Evolutionary conservation across 495 filamentous ascomycete genomes (phyloP).

Genomic region (Thozetella sp.): DNA sequence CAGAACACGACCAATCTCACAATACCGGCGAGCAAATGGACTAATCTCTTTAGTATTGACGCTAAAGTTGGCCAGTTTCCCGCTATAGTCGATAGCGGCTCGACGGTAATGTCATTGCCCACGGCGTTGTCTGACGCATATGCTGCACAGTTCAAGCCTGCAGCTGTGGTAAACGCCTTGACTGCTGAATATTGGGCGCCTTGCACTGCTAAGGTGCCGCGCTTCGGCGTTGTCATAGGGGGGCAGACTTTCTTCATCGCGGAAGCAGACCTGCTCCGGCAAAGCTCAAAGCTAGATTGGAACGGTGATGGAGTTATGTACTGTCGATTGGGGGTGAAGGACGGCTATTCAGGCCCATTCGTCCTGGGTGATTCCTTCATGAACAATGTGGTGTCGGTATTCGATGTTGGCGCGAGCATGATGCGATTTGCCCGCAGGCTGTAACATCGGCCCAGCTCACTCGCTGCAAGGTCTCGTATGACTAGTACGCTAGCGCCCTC

Average conservation of each 20-base stretch:
- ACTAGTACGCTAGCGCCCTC: too few relatives aligned
- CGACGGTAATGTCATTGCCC: not conserved
- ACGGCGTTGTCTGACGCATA: not conserved
- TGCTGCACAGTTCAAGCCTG: not conserved
- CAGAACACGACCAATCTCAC: not conserved
- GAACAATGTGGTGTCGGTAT: constrained; percentile 1
- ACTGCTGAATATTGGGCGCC: not conserved
- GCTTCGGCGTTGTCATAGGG: not conserved
- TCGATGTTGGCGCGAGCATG: not conserved
- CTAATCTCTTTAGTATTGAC: not conserved
- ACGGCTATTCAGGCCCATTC: not conserved
- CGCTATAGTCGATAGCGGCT: constrained; percentile 2
- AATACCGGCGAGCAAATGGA: not conserved
- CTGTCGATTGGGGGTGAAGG: not conserved
- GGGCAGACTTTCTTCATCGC: not conserved
- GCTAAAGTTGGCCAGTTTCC: not conserved
- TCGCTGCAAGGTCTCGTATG: too few relatives aligned
- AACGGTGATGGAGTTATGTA: constrained; percentile 1
- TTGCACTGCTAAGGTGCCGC: not conserved
- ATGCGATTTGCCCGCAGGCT: not conserved
- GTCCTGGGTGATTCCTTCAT: not conserved
- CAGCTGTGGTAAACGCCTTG: not conserved
- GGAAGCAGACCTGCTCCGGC: not conserved
- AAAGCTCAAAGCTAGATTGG: not conserved
- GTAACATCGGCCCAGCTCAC: too few relatives aligned